Evolutionary conservation across 2,329 filamentous ascomycete genomes (phyloP), one percentile per base, ranked within the genome.

Genomic region (Fragosphaeria purpurea): DNA sequence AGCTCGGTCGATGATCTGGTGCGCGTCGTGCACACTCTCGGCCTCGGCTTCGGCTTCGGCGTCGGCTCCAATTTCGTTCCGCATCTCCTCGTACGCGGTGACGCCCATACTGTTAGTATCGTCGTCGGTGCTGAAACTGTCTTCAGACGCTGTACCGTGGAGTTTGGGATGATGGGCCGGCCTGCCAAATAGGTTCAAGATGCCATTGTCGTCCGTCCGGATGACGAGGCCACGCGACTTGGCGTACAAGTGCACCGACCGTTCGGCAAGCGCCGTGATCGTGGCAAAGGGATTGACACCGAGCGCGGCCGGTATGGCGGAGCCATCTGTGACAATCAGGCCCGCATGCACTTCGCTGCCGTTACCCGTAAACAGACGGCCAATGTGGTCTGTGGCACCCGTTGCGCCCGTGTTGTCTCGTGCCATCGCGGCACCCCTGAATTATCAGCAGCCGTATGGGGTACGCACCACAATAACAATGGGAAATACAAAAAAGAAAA

Each of bases 281-380:
- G 82, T 86, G 1, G 82, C 83, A 48, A 84, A 74, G 0, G 83
- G 82, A 58, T 86, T 86, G 4, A 80, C 79, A 11, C 81, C 75
- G 2, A 86, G 67, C 1, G 82, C 75, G 7, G 75, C 74, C 0
- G 83, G 82, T 12, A 86, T 74, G 1, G 79, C 65, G 3, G 82
- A 71, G 7, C 68, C 81, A 59, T 86, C 83, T 0, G 76, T 77
- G 34, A 83, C 76, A 13, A 84, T 69, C 2, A 86, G 68, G 0
- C 81, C 82, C 0, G 67, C 46, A 57, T 86, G 68, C 0, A 73
- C 72, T 37, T 80, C 73, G 1, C 58, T 59, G 0, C 72, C 73
- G 5, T 66, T 59, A 4, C 80, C 80, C 0, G 59, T 71, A 50
- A 84, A 82, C 0, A 85, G 64, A 56, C 82, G 72, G 4, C 82